phyloP scores from a whole-genome alignment of 75 land plant species.

The Cupressus sempervirens region DNA sequence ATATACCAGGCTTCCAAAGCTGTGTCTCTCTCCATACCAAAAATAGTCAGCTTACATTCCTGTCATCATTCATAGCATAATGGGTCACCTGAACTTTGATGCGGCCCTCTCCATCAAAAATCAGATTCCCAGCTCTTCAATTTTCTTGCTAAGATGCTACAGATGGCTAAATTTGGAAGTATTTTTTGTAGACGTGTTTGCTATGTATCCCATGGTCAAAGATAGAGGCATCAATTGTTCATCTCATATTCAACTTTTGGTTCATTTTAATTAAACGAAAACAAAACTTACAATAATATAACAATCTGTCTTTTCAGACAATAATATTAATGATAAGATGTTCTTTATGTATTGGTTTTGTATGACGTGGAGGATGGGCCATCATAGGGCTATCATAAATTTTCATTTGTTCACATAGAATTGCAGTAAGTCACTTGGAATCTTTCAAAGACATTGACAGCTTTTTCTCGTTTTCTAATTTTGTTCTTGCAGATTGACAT shows the following conservation, averaged over 20 bases:
- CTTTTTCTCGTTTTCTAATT: neutral
- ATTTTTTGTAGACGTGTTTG: neutral
- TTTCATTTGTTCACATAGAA: neutral
- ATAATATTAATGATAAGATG: neutral
- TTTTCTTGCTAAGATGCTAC: neutral
- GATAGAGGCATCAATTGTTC: neutral
- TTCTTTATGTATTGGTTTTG: neutral
- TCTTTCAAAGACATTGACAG: neutral
- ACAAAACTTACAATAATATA: neutral
- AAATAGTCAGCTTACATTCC: neutral
- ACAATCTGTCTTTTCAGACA: neutral
- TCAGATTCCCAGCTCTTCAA: neutral
- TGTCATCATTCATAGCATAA: neutral
- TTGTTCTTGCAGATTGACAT: slow-evolving; percentile 83
- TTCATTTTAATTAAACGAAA: neutral
- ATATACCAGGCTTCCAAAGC: neutral
- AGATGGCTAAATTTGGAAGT: neutral
- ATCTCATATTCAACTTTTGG: neutral
- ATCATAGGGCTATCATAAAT: neutral
- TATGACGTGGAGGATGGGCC: neutral
- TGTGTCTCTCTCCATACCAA: neutral
- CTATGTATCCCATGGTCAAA: neutral
- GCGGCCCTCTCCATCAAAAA: neutral
- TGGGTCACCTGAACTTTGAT: neutral
- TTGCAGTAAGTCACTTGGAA: neutral